Base-by-base conservation (phyloP, 306 rosid genomes). In the Bauhinia variegata region DNA sequence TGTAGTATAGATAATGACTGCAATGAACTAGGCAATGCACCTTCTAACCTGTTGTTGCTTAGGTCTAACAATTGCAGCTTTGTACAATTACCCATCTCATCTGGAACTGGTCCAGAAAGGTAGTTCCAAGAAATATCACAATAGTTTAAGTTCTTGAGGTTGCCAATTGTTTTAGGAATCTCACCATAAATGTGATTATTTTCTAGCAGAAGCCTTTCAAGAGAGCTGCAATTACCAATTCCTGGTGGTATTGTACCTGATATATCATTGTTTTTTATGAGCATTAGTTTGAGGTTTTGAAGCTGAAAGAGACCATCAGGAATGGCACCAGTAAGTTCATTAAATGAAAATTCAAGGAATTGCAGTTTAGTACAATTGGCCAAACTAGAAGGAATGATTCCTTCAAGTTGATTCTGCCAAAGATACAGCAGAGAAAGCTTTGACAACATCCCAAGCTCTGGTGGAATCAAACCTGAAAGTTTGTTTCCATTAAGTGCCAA, bases 321-420 rank as follows among this genome's bases (percentile, higher is more conserved):
- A 55, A 87, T 64, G 54, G 65, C 75, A 5, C 92, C 89, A 0
- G 84, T 79, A n/a, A 87, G 81, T 5, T 77, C 34, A 54, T 87
- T 87, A 17, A 53, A 74, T 13, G 92, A 87, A 72, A 87, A 75
- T 13, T 87, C 92, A 8, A 87, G 56, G 2, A 75, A 76, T 49
- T 82, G 56, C 15, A 87, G 89, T 61, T 62, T 74, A 8, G 54
- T 60, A 50, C 80, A 77, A 31, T 64, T 65, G 34, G 76, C 72
- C 53, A 87, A 69, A 72, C 73, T 59, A 6, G 70, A 66, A 60
- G 92, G 89, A 54, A 87, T 78, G 66, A 79, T 79, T 71, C 92
- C 92, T 75, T 87, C 87, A 5, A 87, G 87, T 60, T 79, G 82
- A 75, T 87, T 87, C 46, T 65, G 49, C 89, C 89, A 87, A 41